A percentile compares a stretch with the other conserved stretches of the same genome.
Evolutionary conservation across 768 basidiomycete genomes (phyloP).

Genomic region (Chalciporus pseudorubinellus): DNA sequence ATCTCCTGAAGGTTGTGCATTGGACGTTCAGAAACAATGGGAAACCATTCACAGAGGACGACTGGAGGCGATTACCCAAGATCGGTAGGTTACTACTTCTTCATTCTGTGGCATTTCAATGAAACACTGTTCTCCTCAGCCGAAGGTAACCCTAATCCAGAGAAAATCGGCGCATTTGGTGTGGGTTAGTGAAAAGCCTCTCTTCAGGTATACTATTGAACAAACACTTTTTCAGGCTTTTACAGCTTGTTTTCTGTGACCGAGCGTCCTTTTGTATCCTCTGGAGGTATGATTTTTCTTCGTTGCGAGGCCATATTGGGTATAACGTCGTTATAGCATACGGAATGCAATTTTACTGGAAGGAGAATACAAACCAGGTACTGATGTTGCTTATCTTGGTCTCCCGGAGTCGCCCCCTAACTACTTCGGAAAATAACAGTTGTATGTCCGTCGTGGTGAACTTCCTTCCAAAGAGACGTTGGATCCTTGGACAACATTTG

Average conservation of each 20-base stretch:
- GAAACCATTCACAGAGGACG: slow-evolving; percentile 72
- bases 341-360: slow-evolving; percentile 96
- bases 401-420: neutral
- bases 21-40: slow-evolving; percentile 92
- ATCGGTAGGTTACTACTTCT: slow-evolving; percentile 51
- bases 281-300: slow-evolving; percentile 48
- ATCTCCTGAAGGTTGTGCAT: slow-evolving; percentile 53
- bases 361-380: slow-evolving; percentile 83
- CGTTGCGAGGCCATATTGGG: too few species aligned
- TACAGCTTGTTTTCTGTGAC: slow-evolving; percentile 77
- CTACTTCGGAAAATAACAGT: slow-evolving; percentile 34
- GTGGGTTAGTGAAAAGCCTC: slow-evolving; percentile 45
- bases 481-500: slow-evolving; percentile 75
- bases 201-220: too few species aligned
- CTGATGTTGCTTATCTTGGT: neutral
- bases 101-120: neutral
- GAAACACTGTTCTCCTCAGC: slow-evolving; percentile 42
- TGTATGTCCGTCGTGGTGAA: slow-evolving; percentile 74
- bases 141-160: slow-evolving; percentile 91
- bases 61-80: slow-evolving; percentile 88
- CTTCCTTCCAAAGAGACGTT: slow-evolving; percentile 39
- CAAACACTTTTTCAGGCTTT: slow-evolving; percentile 41
- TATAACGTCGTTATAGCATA: slow-evolving; percentile 43
- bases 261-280: slow-evolving; percentile 73
- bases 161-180: slow-evolving; percentile 94